Conservation (phyloP, 2,329 filamentous ascomycete species). For the Trichophyton simii region DNA sequence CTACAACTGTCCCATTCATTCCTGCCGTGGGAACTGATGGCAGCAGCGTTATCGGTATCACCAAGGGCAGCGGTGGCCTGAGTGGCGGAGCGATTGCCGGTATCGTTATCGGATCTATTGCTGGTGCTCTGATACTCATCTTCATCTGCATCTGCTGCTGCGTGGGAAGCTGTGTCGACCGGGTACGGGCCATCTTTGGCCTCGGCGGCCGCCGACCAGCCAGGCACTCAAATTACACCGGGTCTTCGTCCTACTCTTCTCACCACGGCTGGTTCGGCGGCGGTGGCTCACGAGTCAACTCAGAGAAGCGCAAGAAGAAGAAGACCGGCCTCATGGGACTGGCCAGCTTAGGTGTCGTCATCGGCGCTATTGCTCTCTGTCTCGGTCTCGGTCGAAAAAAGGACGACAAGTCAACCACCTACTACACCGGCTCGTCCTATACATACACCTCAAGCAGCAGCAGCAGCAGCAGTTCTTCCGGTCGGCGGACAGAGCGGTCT, state of each 20-base stretch:
- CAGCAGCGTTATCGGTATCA: conserved; percentile 24
- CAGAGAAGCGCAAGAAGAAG: conserved; percentile 29
- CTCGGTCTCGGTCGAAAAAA: conserved; percentile 34
- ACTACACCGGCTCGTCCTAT: conserved; percentile 14
- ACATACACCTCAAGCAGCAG: conserved; percentile 17
- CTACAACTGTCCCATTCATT: conserved; percentile 35
- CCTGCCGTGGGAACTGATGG: conserved; percentile 34
- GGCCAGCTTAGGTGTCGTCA: conserved; percentile 31
- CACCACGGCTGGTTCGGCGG: conserved; percentile 16
- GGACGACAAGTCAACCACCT: conserved; percentile 26
- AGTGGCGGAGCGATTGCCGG: conserved; percentile 41
- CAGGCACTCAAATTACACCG: conserved; percentile 24
- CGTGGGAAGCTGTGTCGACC: conserved; percentile 30
- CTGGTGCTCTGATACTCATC: conserved; percentile 33
- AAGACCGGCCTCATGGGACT: conserved; percentile 24
- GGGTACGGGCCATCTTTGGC: conserved; percentile 32
- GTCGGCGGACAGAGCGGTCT: not conserved
- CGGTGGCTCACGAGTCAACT: conserved; percentile 17
- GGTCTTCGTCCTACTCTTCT: conserved; percentile 21
- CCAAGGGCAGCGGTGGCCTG: conserved; percentile 26
- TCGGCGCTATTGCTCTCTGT: conserved; percentile 34
- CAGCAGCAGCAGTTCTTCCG: conserved; percentile 22
- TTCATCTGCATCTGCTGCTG: conserved; percentile 35
- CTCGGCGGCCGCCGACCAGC: conserved; percentile 21
- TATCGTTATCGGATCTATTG: conserved; percentile 39